These are phyloP conservation scores for Letharia lupina DNA, from an alignment of 495 filamentous ascomycete genomes.

Conservation along the genomic window DNA sequence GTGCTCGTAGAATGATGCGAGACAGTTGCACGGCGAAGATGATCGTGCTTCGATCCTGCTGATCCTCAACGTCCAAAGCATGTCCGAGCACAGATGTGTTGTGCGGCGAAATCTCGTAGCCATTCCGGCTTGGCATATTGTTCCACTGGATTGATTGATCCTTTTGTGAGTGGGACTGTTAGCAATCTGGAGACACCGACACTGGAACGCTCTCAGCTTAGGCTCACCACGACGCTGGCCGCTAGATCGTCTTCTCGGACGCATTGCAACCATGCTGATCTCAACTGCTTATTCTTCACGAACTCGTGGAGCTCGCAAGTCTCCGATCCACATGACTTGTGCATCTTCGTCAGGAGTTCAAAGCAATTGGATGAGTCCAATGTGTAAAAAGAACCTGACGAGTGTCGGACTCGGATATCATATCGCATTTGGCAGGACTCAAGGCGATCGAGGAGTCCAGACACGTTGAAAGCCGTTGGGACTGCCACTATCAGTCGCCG, in stretches of 20 bases:
- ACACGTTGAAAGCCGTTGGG: conserved; percentile 37
- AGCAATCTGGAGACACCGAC: conserved; percentile 2
- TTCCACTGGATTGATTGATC: conserved; percentile 42
- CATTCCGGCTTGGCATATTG: conserved; percentile 45
- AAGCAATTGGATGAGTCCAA: conserved; percentile 40
- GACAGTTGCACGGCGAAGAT: conserved; percentile 42
- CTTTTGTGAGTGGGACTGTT: conserved; percentile 22
- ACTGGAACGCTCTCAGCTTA: conserved; percentile 39
- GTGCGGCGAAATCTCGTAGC: conserved; percentile 38
- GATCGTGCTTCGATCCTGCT: conserved; percentile 37
- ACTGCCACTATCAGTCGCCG: conserved; percentile 37
- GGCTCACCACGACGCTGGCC: conserved; percentile 4
- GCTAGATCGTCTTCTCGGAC: conserved; percentile 39
- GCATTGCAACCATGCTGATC: conserved; percentile 38
- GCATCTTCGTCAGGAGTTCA: conserved; percentile 19
- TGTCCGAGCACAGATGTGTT: conserved; percentile 25
- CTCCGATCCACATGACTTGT: background rate
- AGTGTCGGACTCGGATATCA: conserved; percentile 42
- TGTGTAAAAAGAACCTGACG: conserved; percentile 39
- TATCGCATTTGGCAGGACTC: conserved; percentile 38
- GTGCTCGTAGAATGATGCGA: conserved; percentile 42
- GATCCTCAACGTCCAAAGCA: conserved; percentile 37
- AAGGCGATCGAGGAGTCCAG: conserved; percentile 37
- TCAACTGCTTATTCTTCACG: conserved; percentile 42
- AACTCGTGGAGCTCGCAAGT: conserved; percentile 12